Evolutionary conservation across 1,139 yeast species (phyloP).

Genomic region (Pichia norvegensis): DNA sequence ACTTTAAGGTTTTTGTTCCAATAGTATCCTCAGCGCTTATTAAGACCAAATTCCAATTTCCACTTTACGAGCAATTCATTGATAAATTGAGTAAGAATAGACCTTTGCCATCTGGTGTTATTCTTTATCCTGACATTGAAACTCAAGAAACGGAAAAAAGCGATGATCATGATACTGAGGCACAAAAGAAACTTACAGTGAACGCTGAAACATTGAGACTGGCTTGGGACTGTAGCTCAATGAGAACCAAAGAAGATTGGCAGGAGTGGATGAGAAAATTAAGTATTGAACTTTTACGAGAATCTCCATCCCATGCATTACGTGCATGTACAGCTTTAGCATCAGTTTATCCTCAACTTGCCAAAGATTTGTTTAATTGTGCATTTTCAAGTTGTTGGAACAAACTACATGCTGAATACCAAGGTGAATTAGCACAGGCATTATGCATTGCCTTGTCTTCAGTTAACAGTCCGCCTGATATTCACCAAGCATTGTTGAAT

Average conservation of each 20-base stretch:
- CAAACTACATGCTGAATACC: slow-evolving; percentile 84
- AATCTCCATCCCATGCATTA: slow-evolving; percentile 90
- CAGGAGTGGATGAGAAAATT: slow-evolving; percentile 92
- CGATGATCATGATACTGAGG: slow-evolving; percentile 39
- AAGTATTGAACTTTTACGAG: slow-evolving; percentile 78
- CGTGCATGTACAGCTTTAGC: slow-evolving; percentile 92
- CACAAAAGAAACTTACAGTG: slow-evolving; percentile 66
- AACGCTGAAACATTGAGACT: slow-evolving; percentile 68
- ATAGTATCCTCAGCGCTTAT: slow-evolving; percentile 67
- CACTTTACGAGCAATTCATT: slow-evolving; percentile 74
- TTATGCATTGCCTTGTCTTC: slow-evolving; percentile 83
- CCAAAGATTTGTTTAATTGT: slow-evolving; percentile 86
- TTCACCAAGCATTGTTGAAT: slow-evolving; percentile 79
- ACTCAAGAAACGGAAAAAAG: slow-evolving; percentile 50
- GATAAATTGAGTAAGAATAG: slow-evolving; percentile 78
- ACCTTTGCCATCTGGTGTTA: slow-evolving; percentile 72
- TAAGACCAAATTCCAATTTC: slow-evolving; percentile 58
- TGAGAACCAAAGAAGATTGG: slow-evolving; percentile 94
- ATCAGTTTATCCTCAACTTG: slow-evolving; percentile 78
- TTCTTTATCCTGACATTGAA: slow-evolving; percentile 62
- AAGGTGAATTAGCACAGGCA: slow-evolving; percentile 81
- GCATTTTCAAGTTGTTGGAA: slow-evolving; percentile 97
- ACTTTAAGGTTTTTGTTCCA: slow-evolving; percentile 82
- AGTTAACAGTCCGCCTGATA: slow-evolving; percentile 92
- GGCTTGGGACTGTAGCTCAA: slow-evolving; percentile 89